Evolutionary conservation across 2,329 filamentous ascomycete genomes (phyloP).

Genomic region (Pestalotiopsis sp.): DNA sequence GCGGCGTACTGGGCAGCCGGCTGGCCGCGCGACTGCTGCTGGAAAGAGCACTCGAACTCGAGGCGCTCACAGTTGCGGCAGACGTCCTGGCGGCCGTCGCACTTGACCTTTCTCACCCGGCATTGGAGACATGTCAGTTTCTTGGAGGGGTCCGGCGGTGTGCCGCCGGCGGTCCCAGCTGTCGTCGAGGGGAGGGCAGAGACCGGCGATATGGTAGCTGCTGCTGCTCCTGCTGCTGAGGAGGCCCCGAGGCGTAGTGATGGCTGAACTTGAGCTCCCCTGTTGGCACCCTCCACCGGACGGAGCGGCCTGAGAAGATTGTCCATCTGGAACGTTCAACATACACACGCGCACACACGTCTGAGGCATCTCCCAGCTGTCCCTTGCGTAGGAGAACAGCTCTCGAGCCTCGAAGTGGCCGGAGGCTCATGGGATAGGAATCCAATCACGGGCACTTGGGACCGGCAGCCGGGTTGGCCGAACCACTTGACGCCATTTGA

Average conservation of each 20-base stretch:
- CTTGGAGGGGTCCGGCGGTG: conserved; percentile 1
- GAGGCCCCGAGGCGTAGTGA: neutral
- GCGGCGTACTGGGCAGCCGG: conserved; percentile 23
- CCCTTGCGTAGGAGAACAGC: neutral
- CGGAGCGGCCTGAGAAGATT: conserved; percentile 10
- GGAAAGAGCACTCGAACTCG: conserved; percentile 35
- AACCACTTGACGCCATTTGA: conserved; percentile 13
- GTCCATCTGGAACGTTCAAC: conserved; percentile 5
- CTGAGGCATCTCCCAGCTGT: neutral
- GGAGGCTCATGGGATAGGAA: neutral
- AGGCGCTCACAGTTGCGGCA: conserved; percentile 36
- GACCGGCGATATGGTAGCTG: neutral
- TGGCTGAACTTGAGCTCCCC: neutral
- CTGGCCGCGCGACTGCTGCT: conserved; percentile 23
- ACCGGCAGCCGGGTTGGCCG: conserved; percentile 8
- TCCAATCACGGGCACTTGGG: conserved; percentile 10
- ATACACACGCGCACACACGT: neutral
- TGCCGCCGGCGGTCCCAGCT: neutral
- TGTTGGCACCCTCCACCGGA: conserved; percentile 10
- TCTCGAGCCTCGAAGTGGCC: neutral
- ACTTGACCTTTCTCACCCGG: conserved; percentile 24
- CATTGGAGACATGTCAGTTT: conserved; percentile 24
- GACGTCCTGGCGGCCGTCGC: conserved; percentile 30
- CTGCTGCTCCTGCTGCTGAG: neutral
- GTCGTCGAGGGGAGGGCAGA: neutral